Percentiles rank a stretch among this genome's conserved stretches.
Conservation (phyloP, 306 rosid species). For the Sicyos baderoa region DNA sequence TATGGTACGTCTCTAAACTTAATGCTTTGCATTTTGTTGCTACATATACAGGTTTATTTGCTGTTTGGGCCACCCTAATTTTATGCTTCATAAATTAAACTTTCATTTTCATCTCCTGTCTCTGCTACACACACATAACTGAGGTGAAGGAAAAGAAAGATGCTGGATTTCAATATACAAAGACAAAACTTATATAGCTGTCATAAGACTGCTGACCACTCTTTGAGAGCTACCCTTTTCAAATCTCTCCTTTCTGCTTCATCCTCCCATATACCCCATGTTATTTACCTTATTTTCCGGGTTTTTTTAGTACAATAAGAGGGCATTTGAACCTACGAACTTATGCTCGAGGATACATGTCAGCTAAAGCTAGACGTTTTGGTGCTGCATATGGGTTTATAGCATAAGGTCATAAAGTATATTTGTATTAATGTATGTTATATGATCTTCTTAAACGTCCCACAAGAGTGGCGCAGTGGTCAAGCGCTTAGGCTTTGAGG, state of each 20-base stretch:
- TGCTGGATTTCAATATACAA: constrained; percentile 19
- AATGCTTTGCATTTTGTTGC: constrained; percentile 24
- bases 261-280: neutral
- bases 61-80: too few relatives aligned
- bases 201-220: constrained; percentile 23
- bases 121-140: neutral
- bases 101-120: too few relatives aligned
- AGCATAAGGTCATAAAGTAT: neutral
- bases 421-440: neutral
- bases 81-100: too few relatives aligned
- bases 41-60: neutral
- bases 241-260: constrained; percentile 20
- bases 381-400: neutral
- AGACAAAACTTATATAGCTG: constrained; percentile 39
- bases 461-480: too few relatives aligned
- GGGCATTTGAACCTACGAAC: too few relatives aligned
- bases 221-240: constrained; percentile 31
- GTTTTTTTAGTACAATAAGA: too few relatives aligned
- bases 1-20: constrained; percentile 6
- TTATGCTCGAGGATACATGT: too few relatives aligned
- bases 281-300: neutral
- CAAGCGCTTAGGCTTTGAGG: too few relatives aligned
- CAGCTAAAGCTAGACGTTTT: too few relatives aligned
- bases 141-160: neutral
- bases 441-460: neutral